Percentiles rank a stretch among this genome's conserved stretches.
Conservation (phyloP, 768 basidiomycete genomes). For the Phylloporus sp. region DNA sequence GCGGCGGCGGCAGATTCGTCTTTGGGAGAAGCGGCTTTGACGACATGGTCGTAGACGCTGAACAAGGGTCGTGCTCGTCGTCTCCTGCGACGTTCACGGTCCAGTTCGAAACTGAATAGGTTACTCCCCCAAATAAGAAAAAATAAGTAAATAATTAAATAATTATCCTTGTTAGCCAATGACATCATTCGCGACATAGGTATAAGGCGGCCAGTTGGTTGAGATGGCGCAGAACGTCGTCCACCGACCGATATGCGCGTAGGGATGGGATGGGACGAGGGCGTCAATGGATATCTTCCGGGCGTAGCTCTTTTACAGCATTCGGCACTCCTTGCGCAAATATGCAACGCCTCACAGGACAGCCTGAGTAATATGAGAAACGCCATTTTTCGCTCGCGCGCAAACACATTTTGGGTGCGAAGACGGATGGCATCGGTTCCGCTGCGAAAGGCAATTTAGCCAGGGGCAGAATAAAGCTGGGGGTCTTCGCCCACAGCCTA, state of each 20-base stretch:
- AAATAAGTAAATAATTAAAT: conserved; percentile 12
- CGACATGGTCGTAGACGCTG: conserved; percentile 20
- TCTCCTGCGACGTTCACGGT: conserved; percentile 4
- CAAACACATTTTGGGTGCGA: not conserved
- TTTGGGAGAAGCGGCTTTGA: conserved; percentile 31
- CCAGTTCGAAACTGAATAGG: conserved; percentile 10
- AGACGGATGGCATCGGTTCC: not conserved
- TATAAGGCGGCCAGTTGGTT: not conserved
- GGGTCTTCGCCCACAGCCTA: conserved; percentile 8
- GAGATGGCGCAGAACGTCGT: not conserved
- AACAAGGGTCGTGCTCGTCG: conserved; percentile 14
- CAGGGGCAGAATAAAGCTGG: conserved; percentile 2
- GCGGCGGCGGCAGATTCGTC: conserved; percentile 17
- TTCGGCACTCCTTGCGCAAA: not conserved
- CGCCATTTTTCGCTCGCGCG: not conserved
- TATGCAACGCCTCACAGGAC: not conserved
- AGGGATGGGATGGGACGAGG: not conserved
- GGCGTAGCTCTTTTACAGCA: not conserved
- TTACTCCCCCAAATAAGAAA: not conserved
- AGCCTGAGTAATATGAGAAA: not conserved
- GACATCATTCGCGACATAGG: conserved; percentile 14
- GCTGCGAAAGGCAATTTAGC: not conserved
- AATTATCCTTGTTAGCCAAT: not conserved
- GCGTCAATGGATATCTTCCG: no score
- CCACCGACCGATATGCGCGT: not conserved